Evolutionary conservation across 768 basidiomycete species (phyloP).

Genomic region (Naganishia friedmannii): DNA sequence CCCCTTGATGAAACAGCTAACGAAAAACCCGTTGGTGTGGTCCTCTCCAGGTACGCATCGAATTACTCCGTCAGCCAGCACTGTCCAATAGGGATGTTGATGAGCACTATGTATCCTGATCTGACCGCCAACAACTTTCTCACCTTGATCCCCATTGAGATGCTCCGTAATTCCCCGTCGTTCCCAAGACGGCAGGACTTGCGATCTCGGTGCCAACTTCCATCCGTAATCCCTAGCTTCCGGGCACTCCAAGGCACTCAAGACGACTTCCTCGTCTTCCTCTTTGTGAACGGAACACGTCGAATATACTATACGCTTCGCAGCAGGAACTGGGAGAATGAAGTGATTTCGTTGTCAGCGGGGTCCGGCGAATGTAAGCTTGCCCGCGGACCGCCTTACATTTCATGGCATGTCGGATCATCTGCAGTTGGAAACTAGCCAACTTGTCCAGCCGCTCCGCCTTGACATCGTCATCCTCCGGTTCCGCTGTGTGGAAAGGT

Average conservation of each 20-base stretch:
- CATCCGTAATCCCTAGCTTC: slow-evolving; percentile 67
- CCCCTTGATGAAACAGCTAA: slow-evolving; percentile 75
- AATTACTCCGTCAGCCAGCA: slow-evolving; percentile 57
- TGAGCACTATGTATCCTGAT: not conserved
- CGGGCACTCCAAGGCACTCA: slow-evolving; percentile 65
- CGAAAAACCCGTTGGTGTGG: slow-evolving; percentile 91
- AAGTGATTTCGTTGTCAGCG: not conserved
- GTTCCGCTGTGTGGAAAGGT: slow-evolving; percentile 52
- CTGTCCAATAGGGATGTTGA: slow-evolving; percentile 35
- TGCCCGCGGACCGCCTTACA: slow-evolving; percentile 58
- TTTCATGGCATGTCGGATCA: slow-evolving; percentile 92
- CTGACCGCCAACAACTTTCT: slow-evolving; percentile 32
- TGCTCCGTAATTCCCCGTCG: slow-evolving; percentile 72
- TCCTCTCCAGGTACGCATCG: slow-evolving; percentile 61
- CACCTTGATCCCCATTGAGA: slow-evolving; percentile 60
- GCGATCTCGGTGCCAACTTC: slow-evolving; percentile 62
- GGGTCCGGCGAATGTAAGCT: not conserved
- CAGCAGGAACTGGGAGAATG: slow-evolving; percentile 64
- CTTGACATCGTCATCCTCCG: slow-evolving; percentile 58
- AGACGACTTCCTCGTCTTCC: slow-evolving; percentile 91
- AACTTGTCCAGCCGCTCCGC: slow-evolving; percentile 76
- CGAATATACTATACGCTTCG: slow-evolving; percentile 83
- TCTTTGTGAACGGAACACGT: slow-evolving; percentile 91
- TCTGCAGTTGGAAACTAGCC: slow-evolving; percentile 79
- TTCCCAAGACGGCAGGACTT: slow-evolving; percentile 77